Evolutionary conservation across 768 basidiomycete genomes (phyloP).

Genomic region (Cubamyces lactineus): DNA sequence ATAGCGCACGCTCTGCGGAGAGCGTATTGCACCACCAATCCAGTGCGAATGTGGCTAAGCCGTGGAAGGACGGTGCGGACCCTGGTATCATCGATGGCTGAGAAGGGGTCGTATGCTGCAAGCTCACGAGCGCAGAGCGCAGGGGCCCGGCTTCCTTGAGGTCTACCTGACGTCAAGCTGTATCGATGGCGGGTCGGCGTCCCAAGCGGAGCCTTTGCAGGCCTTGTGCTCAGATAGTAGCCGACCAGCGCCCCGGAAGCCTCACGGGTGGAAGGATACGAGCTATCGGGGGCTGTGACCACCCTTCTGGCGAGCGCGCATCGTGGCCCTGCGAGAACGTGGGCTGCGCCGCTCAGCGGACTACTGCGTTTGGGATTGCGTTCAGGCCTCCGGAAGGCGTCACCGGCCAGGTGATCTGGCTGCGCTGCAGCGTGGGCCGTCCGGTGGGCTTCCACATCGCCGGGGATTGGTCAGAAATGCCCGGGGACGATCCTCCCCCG

Average conservation of each 20-base stretch:
- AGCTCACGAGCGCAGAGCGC: background rate
- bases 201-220: slow-evolving; percentile 9
- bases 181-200: slow-evolving; percentile 5
- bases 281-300: slow-evolving; percentile 12
- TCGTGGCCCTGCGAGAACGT: background rate
- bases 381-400: slow-evolving; percentile 11
- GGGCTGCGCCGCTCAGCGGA: slow-evolving; percentile 5
- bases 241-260: slow-evolving; percentile 5
- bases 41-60: background rate
- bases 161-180: slow-evolving; percentile 13
- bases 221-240: slow-evolving; percentile 11
- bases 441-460: slow-evolving; percentile 6
- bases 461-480: slow-evolving; percentile 22
- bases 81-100: background rate
- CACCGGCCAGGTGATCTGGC: slow-evolving; percentile 15
- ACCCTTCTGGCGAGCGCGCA: slow-evolving; percentile 4
- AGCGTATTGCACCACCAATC: background rate
- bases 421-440: slow-evolving; percentile 1
- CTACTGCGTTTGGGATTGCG: slow-evolving; percentile 2
- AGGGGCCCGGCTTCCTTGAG: background rate
- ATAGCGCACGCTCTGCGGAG: slow-evolving; percentile 3
- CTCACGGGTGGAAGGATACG: slow-evolving; percentile 9
- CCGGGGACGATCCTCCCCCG: slow-evolving; percentile 21
- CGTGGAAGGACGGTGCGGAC: background rate
- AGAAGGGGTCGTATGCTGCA: background rate